Conservation (phyloP, 345 rosid species). For the Gossypium thurberi region DNA sequence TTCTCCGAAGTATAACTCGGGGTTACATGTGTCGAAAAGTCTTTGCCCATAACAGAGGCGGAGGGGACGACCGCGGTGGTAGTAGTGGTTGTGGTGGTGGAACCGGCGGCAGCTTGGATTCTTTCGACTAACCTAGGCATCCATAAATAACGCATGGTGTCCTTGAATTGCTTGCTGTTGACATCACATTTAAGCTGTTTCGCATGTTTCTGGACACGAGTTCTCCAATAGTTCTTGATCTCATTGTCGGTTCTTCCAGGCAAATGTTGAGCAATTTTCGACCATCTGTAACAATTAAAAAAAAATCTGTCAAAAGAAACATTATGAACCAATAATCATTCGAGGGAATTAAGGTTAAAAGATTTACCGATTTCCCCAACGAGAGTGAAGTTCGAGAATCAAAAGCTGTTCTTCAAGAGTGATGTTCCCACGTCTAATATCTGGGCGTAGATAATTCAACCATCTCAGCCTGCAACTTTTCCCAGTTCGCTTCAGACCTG, state of each 20-base stretch:
- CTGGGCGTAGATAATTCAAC: slow-evolving; percentile 91
- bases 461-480: slow-evolving; percentile 94
- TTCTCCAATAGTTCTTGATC: slow-evolving; percentile 95
- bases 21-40: slow-evolving; percentile 12
- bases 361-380: slow-evolving; percentile 84
- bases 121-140: slow-evolving; percentile 87
- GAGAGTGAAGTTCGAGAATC: slow-evolving; percentile 92
- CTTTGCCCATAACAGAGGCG: slow-evolving; percentile 7
- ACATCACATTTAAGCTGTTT: slow-evolving; percentile 79
- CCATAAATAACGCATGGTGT: slow-evolving; percentile 70
- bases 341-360: background rate
- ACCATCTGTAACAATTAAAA: slow-evolving; percentile 44
- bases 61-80: background rate
- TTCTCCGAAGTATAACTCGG: slow-evolving; percentile 47
- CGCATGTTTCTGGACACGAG: slow-evolving; percentile 90
- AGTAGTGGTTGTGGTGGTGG: slow-evolving; percentile 12
- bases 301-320: background rate
- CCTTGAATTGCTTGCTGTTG: slow-evolving; percentile 83
- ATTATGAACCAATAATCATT: background rate
- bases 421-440: slow-evolving; percentile 91
- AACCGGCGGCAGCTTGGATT: slow-evolving; percentile 57
- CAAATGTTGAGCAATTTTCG: slow-evolving; percentile 79
- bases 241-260: slow-evolving; percentile 97
- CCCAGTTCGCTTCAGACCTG: slow-evolving; percentile 90
- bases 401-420: slow-evolving; percentile 83